These are phyloP conservation scores for Aphanomyces euteiches DNA, from an alignment of 352 stramenopile species.

Conservation along the genomic window DNA sequence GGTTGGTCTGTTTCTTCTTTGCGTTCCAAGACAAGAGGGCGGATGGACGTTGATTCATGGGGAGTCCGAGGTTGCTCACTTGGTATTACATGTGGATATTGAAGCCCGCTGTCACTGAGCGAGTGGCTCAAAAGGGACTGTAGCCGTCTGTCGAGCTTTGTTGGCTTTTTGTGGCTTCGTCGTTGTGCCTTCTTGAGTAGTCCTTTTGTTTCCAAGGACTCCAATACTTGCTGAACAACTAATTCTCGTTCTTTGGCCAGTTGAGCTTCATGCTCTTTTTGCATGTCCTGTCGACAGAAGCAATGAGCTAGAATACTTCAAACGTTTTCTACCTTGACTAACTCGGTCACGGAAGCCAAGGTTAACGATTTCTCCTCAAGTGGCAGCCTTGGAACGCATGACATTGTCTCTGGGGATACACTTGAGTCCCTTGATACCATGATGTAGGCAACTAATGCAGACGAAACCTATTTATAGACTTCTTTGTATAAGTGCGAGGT, in stretches of 20 bases:
- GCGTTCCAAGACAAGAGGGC: conserved; percentile 18
- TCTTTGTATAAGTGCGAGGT: too few relatives aligned
- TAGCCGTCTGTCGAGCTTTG: conserved; percentile 49
- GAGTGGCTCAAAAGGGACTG: conserved; percentile 53
- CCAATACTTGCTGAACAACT: conserved; percentile 62
- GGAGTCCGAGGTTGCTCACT: background rate
- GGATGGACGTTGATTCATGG: background rate
- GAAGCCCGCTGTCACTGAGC: conserved; percentile 52
- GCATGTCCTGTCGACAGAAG: conserved; percentile 32
- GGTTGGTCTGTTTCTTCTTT: conserved; percentile 6
- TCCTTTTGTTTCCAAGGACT: conserved; percentile 43
- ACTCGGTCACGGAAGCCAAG: conserved; percentile 18
- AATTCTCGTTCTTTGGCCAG: conserved; percentile 50
- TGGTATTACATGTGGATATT: conserved; percentile 52
- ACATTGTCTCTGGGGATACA: background rate
- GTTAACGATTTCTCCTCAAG: conserved; percentile 9
- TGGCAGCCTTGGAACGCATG: background rate
- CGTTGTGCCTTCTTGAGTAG: background rate
- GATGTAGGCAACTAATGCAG: too few relatives aligned
- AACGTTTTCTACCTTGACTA: conserved; percentile 9
- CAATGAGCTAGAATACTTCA: background rate
- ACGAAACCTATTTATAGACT: too few relatives aligned
- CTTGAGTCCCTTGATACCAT: too few relatives aligned
- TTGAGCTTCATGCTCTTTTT: conserved; percentile 45
- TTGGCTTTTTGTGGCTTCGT: conserved; percentile 19